Base-by-base conservation (phyloP, 139 green algal species). In the Closterium sp. region DNA sequence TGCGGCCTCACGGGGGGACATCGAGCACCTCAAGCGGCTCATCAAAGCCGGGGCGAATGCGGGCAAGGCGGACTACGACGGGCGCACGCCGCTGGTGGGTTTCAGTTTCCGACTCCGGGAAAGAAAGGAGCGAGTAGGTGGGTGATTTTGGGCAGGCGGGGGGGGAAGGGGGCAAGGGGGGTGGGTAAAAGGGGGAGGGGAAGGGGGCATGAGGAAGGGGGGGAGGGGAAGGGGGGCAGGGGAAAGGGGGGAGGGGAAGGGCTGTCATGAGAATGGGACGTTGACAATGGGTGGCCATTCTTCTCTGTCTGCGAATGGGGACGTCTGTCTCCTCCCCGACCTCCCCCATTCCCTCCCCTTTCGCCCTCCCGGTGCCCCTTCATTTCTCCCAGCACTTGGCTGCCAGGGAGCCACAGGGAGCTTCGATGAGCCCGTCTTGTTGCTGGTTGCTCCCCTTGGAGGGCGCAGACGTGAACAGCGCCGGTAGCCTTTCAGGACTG, bases 1-100 rank as follows among this genome's bases (percentile, higher is more conserved):
- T 33, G 84, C 32, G 33, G 90, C 90, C 19, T 89, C 90, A 2
- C 84, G 90, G 1, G 90, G 90, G 21, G 90, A 93, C 28, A 28
- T 85, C 3, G 85, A 90, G 34, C 87, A 88, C 3, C 32, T 93
- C 1, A 85, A 86, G 85, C 16, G 33, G 84, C 85, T 93, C 0
- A 91, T 93, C 6, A 90, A 89, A 33, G 90, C 55, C 0, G 90
- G 90, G 12, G 85, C 76, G 32, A 64, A 88, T 23, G 36, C 81
- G 0, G 34, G 32, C 31, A 87, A 89, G 1, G 34, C 33, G 21
- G 90, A 93, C 43, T 88, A 90, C 9, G 85, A 93, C 34, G 90
- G 90, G 31, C 66, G 90, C n/a, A 91, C 76, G 10, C 34, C 90
- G 2, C 2, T 93, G 87, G 87, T 90, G 1, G 3, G 87, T 86